phyloP scores from a whole-genome alignment of 768 basidiomycete species.

The Suillus hirtellus region DNA sequence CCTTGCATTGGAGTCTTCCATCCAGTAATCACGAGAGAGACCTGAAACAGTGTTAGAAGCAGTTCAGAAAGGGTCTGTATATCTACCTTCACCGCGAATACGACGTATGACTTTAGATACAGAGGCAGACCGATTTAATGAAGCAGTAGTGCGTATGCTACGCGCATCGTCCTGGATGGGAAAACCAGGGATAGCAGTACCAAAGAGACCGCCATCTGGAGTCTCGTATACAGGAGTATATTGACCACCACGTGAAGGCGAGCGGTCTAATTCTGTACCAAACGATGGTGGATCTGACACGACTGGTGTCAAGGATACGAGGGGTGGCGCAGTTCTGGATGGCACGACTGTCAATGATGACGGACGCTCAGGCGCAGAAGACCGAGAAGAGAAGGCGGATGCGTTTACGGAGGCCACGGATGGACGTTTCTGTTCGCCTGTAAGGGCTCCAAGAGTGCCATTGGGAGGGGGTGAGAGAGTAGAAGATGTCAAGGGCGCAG shows the following conservation, averaged over 20 bases:
- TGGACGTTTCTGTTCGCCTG: constrained; percentile 59
- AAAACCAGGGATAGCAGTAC: constrained; percentile 86
- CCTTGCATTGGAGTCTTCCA: constrained; percentile 95
- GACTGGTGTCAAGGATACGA: constrained; percentile 84
- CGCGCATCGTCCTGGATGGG: constrained; percentile 90
- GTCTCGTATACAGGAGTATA: constrained; percentile 56
- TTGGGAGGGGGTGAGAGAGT: constrained; percentile 39
- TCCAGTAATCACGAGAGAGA: constrained; percentile 96
- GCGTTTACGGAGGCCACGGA: constrained; percentile 44
- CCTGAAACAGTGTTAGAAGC: constrained; percentile 42
- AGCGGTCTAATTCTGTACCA: constrained; percentile 60
- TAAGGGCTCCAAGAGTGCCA: constrained; percentile 30
- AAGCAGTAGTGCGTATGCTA: constrained; percentile 75
- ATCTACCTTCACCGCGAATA: constrained; percentile 82
- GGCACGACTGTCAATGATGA: constrained; percentile 54
- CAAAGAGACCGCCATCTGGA: constrained; percentile 57
- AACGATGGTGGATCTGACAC: constrained; percentile 78
- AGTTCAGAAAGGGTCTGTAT: constrained; percentile 8
- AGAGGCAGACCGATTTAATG: constrained; percentile 73
- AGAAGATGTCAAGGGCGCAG: constrained; percentile 60
- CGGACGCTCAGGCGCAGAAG: constrained; percentile 54
- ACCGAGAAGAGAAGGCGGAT: constrained; percentile 49
- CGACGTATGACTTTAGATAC: constrained; percentile 91
- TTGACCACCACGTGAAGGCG: constrained; percentile 51
- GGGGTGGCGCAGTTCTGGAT: constrained; percentile 69